Evolutionary conservation across 805 yeast genomes (phyloP).

Genomic region (Candida germanica): DNA sequence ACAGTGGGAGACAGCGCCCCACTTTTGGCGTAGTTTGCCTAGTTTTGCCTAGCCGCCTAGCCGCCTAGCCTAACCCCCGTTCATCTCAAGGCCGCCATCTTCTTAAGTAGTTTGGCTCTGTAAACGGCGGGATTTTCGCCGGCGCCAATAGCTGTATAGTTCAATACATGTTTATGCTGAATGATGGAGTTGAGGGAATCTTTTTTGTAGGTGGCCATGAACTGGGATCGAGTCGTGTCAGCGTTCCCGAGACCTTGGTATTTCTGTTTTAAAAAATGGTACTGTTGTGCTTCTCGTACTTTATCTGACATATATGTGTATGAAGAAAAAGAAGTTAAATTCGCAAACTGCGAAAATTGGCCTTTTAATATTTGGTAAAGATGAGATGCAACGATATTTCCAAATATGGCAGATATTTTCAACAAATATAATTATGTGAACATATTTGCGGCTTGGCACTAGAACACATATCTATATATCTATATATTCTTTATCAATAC

Average conservation of each 20-base stretch:
- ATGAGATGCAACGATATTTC: no score
- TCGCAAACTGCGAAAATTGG: no score
- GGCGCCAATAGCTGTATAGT: conserved; percentile 51
- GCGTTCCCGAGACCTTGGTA: conserved; percentile 77
- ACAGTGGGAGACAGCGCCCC: conserved; percentile 30
- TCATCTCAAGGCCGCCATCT: conserved; percentile 33
- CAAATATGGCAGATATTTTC: no score
- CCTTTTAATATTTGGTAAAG: no score
- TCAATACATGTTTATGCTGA: conserved; percentile 55
- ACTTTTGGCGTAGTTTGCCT: no score
- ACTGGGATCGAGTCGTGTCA: conserved; percentile 66
- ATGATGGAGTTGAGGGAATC: conserved; percentile 63
- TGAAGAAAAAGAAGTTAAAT: no score
- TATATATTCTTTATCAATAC: no score
- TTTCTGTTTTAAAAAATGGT: conserved; percentile 39
- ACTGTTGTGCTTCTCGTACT: conserved; percentile 36
- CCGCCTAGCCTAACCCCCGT: no score
- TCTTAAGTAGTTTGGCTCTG: conserved; percentile 31
- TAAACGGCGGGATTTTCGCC: conserved; percentile 37
- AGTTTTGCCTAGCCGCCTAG: no score
- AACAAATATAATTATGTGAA: no score
- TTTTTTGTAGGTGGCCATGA: conserved; percentile 61
- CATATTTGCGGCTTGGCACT: no score
- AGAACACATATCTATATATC: no score
- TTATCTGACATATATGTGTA: conserved; percentile 50